Evolutionary conservation across 1,284 basidiomycete species (phyloP).

Genomic region (Inonotus obliquus): DNA sequence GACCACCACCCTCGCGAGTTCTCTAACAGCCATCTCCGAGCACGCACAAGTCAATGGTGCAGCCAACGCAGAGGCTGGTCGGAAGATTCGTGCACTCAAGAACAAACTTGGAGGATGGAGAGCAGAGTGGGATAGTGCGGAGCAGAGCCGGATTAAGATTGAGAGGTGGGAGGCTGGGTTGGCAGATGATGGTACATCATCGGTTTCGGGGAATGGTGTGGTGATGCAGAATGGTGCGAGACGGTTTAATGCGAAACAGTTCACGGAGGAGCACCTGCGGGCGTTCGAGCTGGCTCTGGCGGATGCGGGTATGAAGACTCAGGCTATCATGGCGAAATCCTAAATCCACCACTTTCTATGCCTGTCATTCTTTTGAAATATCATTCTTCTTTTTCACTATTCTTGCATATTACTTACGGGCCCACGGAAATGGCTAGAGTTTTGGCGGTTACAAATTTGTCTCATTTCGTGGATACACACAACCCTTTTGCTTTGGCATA

Average conservation of each 20-base stretch:
- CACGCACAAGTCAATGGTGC: slow-evolving; percentile 81
- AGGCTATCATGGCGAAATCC: slow-evolving; percentile 67
- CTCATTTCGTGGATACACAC: background rate
- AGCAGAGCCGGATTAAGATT: slow-evolving; percentile 66
- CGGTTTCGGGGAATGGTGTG: background rate
- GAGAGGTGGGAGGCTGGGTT: slow-evolving; percentile 72
- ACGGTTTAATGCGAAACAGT: slow-evolving; percentile 55
- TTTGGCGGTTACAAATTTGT: background rate
- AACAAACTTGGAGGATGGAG: slow-evolving; percentile 76
- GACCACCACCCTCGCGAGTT: slow-evolving; percentile 67
- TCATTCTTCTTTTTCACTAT: background rate
- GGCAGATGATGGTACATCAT: slow-evolving; percentile 33
- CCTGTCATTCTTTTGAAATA: background rate
- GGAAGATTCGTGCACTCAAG: slow-evolving; percentile 76
- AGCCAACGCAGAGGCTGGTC: slow-evolving; percentile 74
- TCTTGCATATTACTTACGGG: background rate
- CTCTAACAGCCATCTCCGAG: slow-evolving; percentile 73
- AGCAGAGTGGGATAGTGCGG: slow-evolving; percentile 75
- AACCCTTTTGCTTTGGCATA: background rate
- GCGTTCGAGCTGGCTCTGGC: slow-evolving; percentile 66
- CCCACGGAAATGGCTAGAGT: background rate
- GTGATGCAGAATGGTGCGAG: slow-evolving; percentile 28
- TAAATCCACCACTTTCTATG: slow-evolving; percentile 19
- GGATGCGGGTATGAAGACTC: slow-evolving; percentile 68
- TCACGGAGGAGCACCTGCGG: slow-evolving; percentile 69